Base-by-base conservation (phyloP, 768 basidiomycete species). In the Mycena filopes region DNA sequence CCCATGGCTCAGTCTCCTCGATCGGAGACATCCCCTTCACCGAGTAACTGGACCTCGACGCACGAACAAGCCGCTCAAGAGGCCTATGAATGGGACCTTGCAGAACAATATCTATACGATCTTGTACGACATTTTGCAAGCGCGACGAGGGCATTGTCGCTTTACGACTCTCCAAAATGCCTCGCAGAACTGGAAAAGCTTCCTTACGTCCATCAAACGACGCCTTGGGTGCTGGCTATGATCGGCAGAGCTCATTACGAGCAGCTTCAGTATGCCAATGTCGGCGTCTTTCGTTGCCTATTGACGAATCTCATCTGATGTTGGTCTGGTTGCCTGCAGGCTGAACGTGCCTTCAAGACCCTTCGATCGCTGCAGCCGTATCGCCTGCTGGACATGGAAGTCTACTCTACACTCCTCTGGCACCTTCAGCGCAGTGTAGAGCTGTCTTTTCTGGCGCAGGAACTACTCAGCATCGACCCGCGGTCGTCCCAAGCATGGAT, bases 351-450 rank as follows among this genome's bases (percentile, higher is more conserved):
- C 23, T 99, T 96, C 82, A 86, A 87, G 69, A 86, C 89, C 20
- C 87, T 94, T 54, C 87, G 96, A 45, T 81, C 81, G n/a, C 80
- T 93, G 65, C 92, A 98, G 68, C 96, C 96, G n/a, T 92, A 94
- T 82, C 88, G 94, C 25, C 76, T 96, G 62, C 87, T 87, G 82
- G 93, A 95, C 76, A 96, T 98, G 94, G 96, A 99, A 78, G 88
- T 96, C 43, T 98, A 95, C 79, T 98, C 96, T 48, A 98, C 98
- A 28, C 85, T 97, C 38, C 82, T 99, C 47, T 99, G 97, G 97
- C 97, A 99, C 78, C 81, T 98, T 51, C 91, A 93, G 74, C 86
- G 89, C 69, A 88, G 87, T 68, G 89, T 95, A 55, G 87, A 92
- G 69, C 84, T 99, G 63, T 96, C 97, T 4, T 95, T 91, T 80